These are phyloP conservation scores for Microdochium nivale DNA, from an alignment of 2,329 filamentous ascomycete species.

Conservation along the genomic window DNA sequence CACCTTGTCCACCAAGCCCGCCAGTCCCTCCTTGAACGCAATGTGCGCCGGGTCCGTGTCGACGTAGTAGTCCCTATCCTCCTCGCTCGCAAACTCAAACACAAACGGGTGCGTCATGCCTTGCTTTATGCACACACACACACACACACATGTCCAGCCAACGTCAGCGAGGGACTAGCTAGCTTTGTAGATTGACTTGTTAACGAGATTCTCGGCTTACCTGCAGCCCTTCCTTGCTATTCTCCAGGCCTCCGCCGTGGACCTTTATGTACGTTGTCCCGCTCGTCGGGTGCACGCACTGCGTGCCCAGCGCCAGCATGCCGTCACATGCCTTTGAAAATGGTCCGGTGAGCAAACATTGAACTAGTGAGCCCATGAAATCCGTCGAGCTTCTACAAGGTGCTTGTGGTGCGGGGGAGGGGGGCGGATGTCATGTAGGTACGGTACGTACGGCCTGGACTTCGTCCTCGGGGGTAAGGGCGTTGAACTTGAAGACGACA, in stretches of 20 bases:
- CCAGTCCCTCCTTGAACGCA: constrained; percentile 43
- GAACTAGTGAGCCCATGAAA: no score
- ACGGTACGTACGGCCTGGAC: constrained; percentile 13
- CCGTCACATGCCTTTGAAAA: constrained; percentile 18
- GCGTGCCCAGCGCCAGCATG: constrained; percentile 39
- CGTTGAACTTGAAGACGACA: constrained; percentile 18
- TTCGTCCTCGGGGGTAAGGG: constrained; percentile 14
- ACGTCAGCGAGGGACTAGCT: neutral
- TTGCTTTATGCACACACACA: no score
- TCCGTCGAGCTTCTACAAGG: neutral
- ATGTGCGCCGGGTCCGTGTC: constrained; percentile 53
- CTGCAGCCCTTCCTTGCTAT: constrained; percentile 51
- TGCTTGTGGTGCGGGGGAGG: neutral
- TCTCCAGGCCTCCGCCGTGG: constrained; percentile 49
- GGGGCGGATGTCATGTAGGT: neutral
- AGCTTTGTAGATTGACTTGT: neutral
- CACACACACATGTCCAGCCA: no score
- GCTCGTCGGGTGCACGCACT: constrained; percentile 51
- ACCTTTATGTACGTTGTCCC: constrained; percentile 50
- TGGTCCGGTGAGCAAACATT: no score
- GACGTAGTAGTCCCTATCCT: constrained; percentile 61
- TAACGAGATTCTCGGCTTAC: constrained; percentile 24
- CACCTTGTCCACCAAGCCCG: constrained; percentile 37
- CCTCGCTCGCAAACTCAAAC: constrained; percentile 50
- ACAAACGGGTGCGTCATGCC: constrained; percentile 60